Evolutionary conservation across 768 basidiomycete species (phyloP).

Genomic region (Tylopilus sp.): DNA sequence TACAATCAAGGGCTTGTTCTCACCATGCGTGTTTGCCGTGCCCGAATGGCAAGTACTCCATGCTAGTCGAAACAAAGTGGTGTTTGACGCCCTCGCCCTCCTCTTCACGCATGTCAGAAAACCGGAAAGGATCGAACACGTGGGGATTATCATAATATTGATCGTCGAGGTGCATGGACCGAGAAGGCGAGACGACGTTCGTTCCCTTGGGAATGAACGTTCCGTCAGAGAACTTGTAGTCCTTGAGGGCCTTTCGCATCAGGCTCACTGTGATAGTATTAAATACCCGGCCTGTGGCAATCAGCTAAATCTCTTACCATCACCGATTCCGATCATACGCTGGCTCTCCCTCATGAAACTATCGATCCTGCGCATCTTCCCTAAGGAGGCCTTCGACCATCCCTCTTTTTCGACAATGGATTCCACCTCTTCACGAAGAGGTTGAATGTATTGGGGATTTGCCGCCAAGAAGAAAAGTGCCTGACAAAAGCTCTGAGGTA

Average conservation of each 20-base stretch:
- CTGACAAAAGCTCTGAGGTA: background rate
- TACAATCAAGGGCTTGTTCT: background rate
- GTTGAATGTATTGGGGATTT: background rate
- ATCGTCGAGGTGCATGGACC: background rate
- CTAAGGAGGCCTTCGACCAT: background rate
- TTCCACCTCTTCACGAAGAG: background rate
- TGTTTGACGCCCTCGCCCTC: background rate
- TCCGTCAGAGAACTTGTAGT: background rate
- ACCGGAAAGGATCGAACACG: background rate
- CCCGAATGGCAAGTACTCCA: background rate
- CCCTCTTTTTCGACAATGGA: background rate
- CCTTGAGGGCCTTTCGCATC: background rate
- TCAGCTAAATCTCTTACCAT: background rate
- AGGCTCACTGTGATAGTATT: background rate
- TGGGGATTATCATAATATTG: background rate
- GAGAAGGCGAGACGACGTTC: background rate
- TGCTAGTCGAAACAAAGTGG: background rate
- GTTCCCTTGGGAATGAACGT: background rate
- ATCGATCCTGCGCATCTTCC: background rate
- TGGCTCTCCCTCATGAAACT: background rate
- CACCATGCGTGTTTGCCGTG: background rate
- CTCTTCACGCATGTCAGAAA: background rate
- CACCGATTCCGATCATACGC: background rate
- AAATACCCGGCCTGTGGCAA: no score
- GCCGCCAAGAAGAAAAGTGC: background rate